Evolutionary conservation across 805 yeast species (phyloP).

Genomic region (Starmerella asiatica): DNA sequence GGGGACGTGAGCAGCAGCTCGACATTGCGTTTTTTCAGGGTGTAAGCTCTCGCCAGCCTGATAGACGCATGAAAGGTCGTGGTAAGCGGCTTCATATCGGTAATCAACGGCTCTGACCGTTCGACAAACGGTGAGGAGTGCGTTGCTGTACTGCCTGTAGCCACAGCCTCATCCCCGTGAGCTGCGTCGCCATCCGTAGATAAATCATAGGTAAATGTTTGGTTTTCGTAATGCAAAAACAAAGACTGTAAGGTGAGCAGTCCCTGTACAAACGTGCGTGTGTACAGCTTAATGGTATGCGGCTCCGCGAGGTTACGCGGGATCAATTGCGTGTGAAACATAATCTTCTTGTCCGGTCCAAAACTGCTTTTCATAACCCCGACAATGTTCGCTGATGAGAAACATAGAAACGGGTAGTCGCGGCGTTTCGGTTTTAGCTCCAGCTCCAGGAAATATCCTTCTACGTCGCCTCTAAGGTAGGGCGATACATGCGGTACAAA

Average conservation of each 20-base stretch:
- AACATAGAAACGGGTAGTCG: slow-evolving; percentile 9
- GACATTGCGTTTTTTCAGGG: slow-evolving; percentile 16
- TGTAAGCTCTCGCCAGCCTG: slow-evolving; percentile 12
- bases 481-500: slow-evolving; percentile 31
- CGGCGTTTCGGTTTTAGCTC: slow-evolving; percentile 27
- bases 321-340: slow-evolving; percentile 5
- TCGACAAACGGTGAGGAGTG: too few species aligned
- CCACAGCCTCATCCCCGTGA: too few species aligned
- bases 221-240: slow-evolving; percentile 22
- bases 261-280: slow-evolving; percentile 28
- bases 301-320: not conserved
- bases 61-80: slow-evolving; percentile 19
- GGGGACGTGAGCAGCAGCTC: slow-evolving; percentile 12
- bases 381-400: slow-evolving; percentile 17
- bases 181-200: too few species aligned
- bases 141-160: too few species aligned
- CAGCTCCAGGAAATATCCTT: slow-evolving; percentile 31
- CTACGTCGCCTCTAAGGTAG: slow-evolving; percentile 26
- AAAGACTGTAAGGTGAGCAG: slow-evolving; percentile 25
- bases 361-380: not conserved
- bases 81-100: slow-evolving; percentile 20
- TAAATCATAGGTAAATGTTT: slow-evolving; percentile 22
- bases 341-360: not conserved
- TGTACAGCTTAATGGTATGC: slow-evolving; percentile 10
- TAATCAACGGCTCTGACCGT: slow-evolving; percentile 2